Evolutionary conservation across 2,329 filamentous ascomycete species (phyloP).

Genomic region (Colletotrichum sp.): DNA sequence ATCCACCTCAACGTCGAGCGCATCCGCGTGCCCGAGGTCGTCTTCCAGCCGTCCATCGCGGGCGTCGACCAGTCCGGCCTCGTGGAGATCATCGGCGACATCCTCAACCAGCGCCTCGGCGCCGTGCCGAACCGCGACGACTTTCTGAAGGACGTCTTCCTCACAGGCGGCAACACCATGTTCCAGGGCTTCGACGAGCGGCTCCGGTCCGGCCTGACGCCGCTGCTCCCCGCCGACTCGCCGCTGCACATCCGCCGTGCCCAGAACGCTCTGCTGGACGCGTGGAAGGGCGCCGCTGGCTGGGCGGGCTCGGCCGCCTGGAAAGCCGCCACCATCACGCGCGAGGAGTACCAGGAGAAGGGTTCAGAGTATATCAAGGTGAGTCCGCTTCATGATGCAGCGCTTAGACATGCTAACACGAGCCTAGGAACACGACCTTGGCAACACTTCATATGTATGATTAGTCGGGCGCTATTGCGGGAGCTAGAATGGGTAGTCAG

Average conservation of each 20-base stretch:
- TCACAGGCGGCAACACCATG: constrained; percentile 91
- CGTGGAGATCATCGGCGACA: constrained; percentile 89
- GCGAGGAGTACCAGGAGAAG: constrained; percentile 89
- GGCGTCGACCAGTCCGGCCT: constrained; percentile 93
- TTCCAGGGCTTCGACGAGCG: constrained; percentile 89
- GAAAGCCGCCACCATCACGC: constrained; percentile 71
- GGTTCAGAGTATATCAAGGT: constrained; percentile 93
- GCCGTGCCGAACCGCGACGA: constrained; percentile 63
- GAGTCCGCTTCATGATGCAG: constrained; percentile 26
- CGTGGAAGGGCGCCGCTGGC: constrained; percentile 89
- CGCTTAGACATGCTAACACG: neutral
- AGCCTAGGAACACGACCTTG: constrained; percentile 67
- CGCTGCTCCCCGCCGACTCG: constrained; percentile 72
- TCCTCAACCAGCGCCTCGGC: constrained; percentile 81
- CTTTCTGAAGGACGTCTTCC: constrained; percentile 85
- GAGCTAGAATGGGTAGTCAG: neutral
- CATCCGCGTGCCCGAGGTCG: constrained; percentile 90
- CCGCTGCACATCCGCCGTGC: constrained; percentile 76
- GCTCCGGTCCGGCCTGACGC: constrained; percentile 73
- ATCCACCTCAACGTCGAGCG: constrained; percentile 96
- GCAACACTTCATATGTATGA: constrained; percentile 61
- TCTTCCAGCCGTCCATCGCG: constrained; percentile 91
- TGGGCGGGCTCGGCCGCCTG: constrained; percentile 74
- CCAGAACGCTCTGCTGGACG: constrained; percentile 79
- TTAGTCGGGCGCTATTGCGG: neutral